These are phyloP conservation scores for Citrus maxima DNA, from an alignment of 345 rosid genomes.

Conservation along the genomic window DNA sequence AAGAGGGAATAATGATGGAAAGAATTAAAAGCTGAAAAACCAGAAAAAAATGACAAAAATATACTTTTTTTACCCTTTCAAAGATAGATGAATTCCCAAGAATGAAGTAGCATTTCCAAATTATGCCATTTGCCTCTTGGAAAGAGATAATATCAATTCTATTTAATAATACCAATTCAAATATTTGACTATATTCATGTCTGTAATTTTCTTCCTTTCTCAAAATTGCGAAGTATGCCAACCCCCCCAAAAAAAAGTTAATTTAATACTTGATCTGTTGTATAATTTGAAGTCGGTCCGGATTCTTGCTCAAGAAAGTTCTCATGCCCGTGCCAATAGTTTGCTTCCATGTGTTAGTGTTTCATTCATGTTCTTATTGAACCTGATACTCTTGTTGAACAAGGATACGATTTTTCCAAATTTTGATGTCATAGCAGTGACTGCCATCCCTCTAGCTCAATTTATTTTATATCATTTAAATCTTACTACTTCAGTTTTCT, in stretches of 20 bases:
- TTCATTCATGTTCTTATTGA: background rate
- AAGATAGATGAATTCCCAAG: background rate
- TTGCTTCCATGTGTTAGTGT: background rate
- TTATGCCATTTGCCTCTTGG: background rate
- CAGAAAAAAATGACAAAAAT: background rate
- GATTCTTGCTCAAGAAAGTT: background rate
- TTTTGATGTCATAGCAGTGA: background rate
- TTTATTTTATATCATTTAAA: background rate
- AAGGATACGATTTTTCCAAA: background rate
- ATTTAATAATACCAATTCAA: background rate
- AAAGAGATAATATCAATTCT: background rate
- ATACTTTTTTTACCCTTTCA: background rate
- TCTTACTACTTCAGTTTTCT: background rate
- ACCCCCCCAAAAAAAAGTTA: background rate
- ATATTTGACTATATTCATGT: background rate
- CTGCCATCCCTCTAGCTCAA: background rate
- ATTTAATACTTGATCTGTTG: background rate
- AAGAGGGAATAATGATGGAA: background rate
- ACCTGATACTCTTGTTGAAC: background rate
- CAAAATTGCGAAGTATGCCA: background rate
- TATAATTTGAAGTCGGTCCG: background rate
- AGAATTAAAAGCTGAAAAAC: background rate
- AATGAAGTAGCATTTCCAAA: background rate
- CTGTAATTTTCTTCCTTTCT: background rate
- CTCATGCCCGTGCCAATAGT: background rate